Evolutionary conservation across 163 green algal species (phyloP), one percentile per base, ranked within the genome.

Genomic region (Coccomyxa subellipsoidea): DNA sequence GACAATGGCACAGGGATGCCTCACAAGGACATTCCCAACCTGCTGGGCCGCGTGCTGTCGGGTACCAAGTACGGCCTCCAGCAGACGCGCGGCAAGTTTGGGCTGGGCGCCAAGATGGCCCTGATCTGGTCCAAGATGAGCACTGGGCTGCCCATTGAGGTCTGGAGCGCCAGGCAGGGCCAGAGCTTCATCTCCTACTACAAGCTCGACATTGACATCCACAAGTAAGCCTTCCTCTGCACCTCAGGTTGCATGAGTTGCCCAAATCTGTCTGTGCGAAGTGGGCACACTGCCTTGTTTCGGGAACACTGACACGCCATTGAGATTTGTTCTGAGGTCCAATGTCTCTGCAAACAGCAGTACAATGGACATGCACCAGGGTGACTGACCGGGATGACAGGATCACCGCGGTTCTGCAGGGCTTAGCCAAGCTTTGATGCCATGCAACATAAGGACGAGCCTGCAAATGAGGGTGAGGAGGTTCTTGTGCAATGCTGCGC

Each of bases 121-220:
- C 90, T 98, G 15, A 98, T 98, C 81, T 98, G 95, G 95, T 94
- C 88, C 82, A 98, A 99, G 88, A 98, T 98, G 95, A 97, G 91
- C 79, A 98, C 95, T 0, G 96, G 95, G 0, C 89, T 98, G 84
- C 96, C 96, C 5, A 98, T 99, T 81, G 89, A 95, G 82, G 92
- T 99, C 76, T 79, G 38, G 36, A 94, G 87, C 76, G 90, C 94
- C 0, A 79, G 85, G 38, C 32, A 36, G 5, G 86, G 89, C 9
- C 82, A 92, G 32, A 54, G 77, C 54, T 91, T 87, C 78, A 85
- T 90, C 8, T 94, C 87, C 38, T 88, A 94, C 84, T 98, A 96
- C 90, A 86, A 92, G 72, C 92, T 99, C 76, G 95, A 98, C 91
- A 98, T 99, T 34, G 94, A 99, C 89, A 96, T 97, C 69, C 92